Evolutionary conservation across 495 filamentous ascomycete species (phyloP), one percentile per base, ranked within the genome.

Genomic region (Hypoxylon intermedium): DNA sequence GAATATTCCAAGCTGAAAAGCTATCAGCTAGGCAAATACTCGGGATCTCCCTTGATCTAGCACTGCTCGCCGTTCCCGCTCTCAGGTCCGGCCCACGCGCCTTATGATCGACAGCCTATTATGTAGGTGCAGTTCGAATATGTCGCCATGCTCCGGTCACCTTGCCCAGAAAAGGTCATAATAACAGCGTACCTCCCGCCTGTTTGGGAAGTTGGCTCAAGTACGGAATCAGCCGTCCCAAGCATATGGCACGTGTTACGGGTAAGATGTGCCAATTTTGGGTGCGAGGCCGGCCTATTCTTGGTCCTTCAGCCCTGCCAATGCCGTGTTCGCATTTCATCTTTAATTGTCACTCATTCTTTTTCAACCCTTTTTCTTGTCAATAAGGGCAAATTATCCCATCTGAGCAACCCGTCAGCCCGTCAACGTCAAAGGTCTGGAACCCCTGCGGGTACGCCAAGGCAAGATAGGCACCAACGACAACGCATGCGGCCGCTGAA

Each of bases 231-330:
- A 53, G 36, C 62, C 62, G 56, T 52, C 47, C 56, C 45, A 60
- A 57, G 46, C 34, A 53, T 16, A 20, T 38, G 45, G 51, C 56
- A 60, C 56, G 56, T 60, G 55, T 30, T 49, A 53, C 46, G 41
- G 21, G 41, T 21, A 40, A 56, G 5, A n/a, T 13, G 43, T 30
- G 47, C 40, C 55, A 51, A 23, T 46, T 26, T 16, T 53, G 23
- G 42, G 49, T 41, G 50, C 48, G 28, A 53, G 33, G 45, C 19
- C 4, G 5, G 40, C 19, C 37, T 45, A 26, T 45, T 30, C 42
- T 45, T 61, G 46, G 58, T 52, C 30, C 19, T 65, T 65, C 54
- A 65, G 54, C 61, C 54, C 54, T 59, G 60, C n/a, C 52, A 50
- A 49, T 34, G 53, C 43, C 20, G 40, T 53, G 55, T 19, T 26